These are phyloP conservation scores for Podospora australis DNA, from an alignment of 495 filamentous ascomycete species.

Conservation along the genomic window DNA sequence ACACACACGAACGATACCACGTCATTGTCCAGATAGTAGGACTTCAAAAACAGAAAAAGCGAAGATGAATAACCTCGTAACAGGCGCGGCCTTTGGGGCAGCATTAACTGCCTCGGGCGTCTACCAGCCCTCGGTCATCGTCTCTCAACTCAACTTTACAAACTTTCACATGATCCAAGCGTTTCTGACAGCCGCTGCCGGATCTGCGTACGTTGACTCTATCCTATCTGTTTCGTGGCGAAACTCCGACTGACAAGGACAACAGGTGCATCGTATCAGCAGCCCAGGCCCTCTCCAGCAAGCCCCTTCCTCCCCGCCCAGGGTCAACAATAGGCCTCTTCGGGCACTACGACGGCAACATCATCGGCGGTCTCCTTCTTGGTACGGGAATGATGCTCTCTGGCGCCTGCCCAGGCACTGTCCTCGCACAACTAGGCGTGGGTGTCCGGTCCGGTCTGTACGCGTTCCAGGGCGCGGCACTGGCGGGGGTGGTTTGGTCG, in stretches of 20 bases:
- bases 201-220: slow-evolving; percentile 43
- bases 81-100: slow-evolving; percentile 49
- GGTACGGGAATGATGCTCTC: slow-evolving; percentile 50
- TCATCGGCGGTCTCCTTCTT: slow-evolving; percentile 48
- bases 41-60: background rate
- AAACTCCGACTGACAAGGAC: too few relatives aligned
- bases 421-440: slow-evolving; percentile 47
- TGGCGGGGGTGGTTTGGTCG: slow-evolving; percentile 39
- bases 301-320: slow-evolving; percentile 27
- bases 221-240: background rate
- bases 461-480: slow-evolving; percentile 34
- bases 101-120: slow-evolving; percentile 49
- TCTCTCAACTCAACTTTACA: slow-evolving; percentile 45
- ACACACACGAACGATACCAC: background rate
- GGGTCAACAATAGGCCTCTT: slow-evolving; percentile 36
- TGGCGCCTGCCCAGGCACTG: slow-evolving; percentile 52
- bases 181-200: slow-evolving; percentile 49
- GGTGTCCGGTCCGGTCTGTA: slow-evolving; percentile 39
- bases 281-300: background rate
- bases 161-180: slow-evolving; percentile 55
- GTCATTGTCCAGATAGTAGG: background rate
- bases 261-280: background rate
- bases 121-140: slow-evolving; percentile 45
- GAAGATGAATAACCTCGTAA: slow-evolving; percentile 26
- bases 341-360: slow-evolving; percentile 45